These are phyloP conservation scores for Fusarium haematococcum DNA, from an alignment of 2,329 filamentous ascomycete genomes.

Conservation along the genomic window DNA sequence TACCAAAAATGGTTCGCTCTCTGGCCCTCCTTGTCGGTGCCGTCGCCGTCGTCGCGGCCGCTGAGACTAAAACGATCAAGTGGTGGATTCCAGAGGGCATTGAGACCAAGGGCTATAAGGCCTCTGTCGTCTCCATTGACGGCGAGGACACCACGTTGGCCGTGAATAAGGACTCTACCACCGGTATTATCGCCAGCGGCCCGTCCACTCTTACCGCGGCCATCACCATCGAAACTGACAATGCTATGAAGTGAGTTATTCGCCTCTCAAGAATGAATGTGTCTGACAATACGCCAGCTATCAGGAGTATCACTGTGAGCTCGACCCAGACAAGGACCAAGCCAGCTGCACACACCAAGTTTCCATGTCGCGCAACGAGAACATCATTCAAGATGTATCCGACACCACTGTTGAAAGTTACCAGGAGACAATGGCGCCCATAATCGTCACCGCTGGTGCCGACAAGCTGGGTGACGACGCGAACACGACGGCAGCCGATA, in stretches of 20 bases:
- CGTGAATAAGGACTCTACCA: constrained; percentile 24
- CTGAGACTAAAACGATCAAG: constrained; percentile 42
- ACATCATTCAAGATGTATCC: neutral
- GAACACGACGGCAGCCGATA: neutral
- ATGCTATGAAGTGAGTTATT: neutral
- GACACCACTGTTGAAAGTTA: constrained; percentile 27
- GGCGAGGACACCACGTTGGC: constrained; percentile 46
- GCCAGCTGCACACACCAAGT: constrained; percentile 36
- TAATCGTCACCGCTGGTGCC: constrained; percentile 52
- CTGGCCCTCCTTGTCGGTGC: constrained; percentile 42
- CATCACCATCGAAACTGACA: constrained; percentile 9
- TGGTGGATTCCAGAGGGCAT: constrained; percentile 43
- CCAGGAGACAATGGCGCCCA: constrained; percentile 37
- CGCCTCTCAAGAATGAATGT: neutral
- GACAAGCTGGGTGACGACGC: constrained; percentile 5
- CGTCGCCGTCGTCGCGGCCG: constrained; percentile 35
- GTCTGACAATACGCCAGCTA: neutral
- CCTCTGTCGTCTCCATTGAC: constrained; percentile 47
- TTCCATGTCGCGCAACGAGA: neutral
- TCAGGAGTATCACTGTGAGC: constrained; percentile 39
- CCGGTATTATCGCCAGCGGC: constrained; percentile 42
- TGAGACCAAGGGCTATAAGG: constrained; percentile 39
- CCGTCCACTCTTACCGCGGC: constrained; percentile 18
- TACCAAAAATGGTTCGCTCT: constrained; percentile 42
- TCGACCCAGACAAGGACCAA: constrained; percentile 39